Percentiles rank a stretch among this genome's conserved stretches.
Evolutionary conservation across 495 filamentous ascomycete species (phyloP).

Genomic region (Penicillium paxilli): DNA sequence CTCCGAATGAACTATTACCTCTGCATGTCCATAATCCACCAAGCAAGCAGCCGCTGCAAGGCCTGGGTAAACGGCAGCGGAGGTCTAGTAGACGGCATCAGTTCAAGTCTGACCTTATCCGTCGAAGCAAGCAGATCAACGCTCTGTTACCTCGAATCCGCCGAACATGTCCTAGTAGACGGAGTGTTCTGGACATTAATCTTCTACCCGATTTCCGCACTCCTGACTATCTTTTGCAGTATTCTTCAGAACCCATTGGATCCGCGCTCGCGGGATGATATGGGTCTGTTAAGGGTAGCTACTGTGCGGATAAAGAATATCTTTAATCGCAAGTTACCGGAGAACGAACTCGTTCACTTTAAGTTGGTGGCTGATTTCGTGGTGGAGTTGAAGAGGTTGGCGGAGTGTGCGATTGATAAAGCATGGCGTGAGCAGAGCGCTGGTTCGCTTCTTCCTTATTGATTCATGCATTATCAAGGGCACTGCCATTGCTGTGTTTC

Average conservation of each 20-base stretch:
- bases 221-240: slow-evolving; percentile 51
- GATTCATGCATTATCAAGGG: too few species aligned
- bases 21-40: slow-evolving; percentile 52
- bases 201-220: slow-evolving; percentile 54
- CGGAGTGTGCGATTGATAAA: slow-evolving; percentile 44
- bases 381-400: slow-evolving; percentile 44
- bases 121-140: slow-evolving; percentile 56
- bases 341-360: slow-evolving; percentile 45
- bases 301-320: slow-evolving; percentile 44
- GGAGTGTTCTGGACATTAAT: slow-evolving; percentile 51
- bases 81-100: slow-evolving; percentile 46
- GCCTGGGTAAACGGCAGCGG: slow-evolving; percentile 37
- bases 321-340: slow-evolving; percentile 35
- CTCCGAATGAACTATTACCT: slow-evolving; percentile 53
- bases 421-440: slow-evolving; percentile 37
- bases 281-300: slow-evolving; percentile 40
- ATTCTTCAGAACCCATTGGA: slow-evolving; percentile 49
- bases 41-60: slow-evolving; percentile 48
- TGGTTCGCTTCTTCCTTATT: slow-evolving; percentile 2
- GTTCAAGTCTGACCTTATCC: slow-evolving; percentile 47
- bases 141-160: slow-evolving; percentile 43
- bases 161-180: slow-evolving; percentile 39
- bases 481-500: too few species aligned
- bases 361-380: slow-evolving; percentile 51
- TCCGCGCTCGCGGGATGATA: slow-evolving; percentile 43